Evolutionary conservation across 139 green algal genomes (phyloP).

Genomic region (Chlorella sorokiniana): DNA sequence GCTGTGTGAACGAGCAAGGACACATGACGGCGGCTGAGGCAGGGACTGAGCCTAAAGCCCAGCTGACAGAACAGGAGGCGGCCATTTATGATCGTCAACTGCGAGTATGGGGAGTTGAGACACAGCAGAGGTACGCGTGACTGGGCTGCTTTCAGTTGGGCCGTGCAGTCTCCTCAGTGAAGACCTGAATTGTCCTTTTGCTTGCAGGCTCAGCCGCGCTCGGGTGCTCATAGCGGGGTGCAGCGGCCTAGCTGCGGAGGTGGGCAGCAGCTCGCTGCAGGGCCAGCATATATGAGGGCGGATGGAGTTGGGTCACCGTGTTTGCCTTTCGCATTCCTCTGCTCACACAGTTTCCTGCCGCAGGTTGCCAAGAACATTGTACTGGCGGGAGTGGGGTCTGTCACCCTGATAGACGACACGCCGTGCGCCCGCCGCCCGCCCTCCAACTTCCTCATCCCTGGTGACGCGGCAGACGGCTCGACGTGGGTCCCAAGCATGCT

Average conservation of each 20-base stretch:
- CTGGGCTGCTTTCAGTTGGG: neutral
- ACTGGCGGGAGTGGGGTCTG: conserved; percentile 80
- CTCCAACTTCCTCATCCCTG: conserved; percentile 78
- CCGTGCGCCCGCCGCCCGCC: conserved; percentile 21
- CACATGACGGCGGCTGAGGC: neutral
- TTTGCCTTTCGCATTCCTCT: too few relatives aligned
- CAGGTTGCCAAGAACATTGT: conserved; percentile 94
- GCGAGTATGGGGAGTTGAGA: conserved; percentile 87
- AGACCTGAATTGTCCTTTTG: neutral
- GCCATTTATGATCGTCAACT: conserved; percentile 90
- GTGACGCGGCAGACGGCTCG: conserved; percentile 6
- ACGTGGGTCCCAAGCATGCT: conserved; percentile 23
- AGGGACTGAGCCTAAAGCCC: neutral
- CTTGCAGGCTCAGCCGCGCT: conserved; percentile 64
- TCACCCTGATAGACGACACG: conserved; percentile 71
- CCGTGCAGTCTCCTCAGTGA: neutral
- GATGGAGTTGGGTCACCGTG: too few relatives aligned
- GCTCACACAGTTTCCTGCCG: neutral
- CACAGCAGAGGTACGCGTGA: conserved; percentile 72
- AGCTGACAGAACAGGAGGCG: conserved; percentile 72
- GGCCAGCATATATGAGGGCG: too few relatives aligned
- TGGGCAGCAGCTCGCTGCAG: conserved; percentile 46
- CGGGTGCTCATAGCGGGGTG: conserved; percentile 73
- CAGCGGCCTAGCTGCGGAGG: conserved; percentile 71
- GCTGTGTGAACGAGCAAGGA: neutral